phyloP scores from a whole-genome alignment of 139 green algal genomes.

The Eudorina sp. region DNA sequence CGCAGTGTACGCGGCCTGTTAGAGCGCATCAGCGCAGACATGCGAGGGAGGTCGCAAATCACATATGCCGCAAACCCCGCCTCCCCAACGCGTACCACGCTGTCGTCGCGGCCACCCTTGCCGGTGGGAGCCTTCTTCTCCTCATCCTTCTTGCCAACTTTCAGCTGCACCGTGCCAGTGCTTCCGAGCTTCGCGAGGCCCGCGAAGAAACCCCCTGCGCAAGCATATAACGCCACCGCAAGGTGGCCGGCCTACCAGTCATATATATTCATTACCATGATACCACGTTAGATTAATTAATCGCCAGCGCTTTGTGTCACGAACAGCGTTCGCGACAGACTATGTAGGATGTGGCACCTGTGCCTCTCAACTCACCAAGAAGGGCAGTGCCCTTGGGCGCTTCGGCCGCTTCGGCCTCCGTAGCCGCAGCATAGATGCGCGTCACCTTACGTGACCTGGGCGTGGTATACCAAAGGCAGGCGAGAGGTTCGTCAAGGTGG shows the following conservation, averaged over 20 bases:
- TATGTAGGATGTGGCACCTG: no score
- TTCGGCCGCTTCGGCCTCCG: conserved; percentile 13
- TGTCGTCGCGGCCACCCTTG: conserved; percentile 30
- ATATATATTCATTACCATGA: no score
- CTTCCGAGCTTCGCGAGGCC: background rate
- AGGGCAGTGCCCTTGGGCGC: conserved; percentile 13
- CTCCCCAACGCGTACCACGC: conserved; percentile 47
- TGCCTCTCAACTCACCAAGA: background rate
- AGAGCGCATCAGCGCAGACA: no score
- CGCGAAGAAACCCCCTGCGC: background rate
- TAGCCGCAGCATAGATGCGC: background rate
- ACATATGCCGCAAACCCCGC: no score
- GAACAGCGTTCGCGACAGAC: no score
- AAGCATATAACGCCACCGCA: background rate
- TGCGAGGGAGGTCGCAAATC: no score
- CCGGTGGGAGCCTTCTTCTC: conserved; percentile 12
- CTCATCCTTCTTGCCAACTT: conserved; percentile 18
- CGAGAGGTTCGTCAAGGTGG: background rate
- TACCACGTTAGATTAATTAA: no score
- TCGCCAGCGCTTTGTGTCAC: no score
- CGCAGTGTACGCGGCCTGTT: no score
- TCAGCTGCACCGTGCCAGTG: conserved; percentile 7
- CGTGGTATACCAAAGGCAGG: background rate
- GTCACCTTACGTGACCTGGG: conserved; percentile 21
- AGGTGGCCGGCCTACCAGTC: no score